Conservation (phyloP, 768 basidiomycete species). For the Suillus cothurnatus region DNA sequence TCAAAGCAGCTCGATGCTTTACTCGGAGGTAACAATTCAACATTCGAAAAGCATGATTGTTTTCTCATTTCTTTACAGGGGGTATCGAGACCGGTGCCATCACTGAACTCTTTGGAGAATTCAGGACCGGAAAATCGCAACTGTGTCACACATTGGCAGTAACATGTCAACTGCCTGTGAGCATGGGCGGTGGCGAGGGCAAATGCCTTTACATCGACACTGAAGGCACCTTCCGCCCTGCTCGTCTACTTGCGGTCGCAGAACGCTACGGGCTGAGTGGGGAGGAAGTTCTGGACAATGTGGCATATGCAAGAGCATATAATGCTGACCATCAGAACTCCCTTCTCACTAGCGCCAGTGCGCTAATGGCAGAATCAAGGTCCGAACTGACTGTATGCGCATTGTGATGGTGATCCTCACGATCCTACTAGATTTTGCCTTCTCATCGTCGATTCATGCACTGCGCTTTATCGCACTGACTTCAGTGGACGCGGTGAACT, state of each 20-base stretch:
- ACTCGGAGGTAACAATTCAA: constrained; percentile 68
- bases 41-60: neutral
- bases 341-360: constrained; percentile 88
- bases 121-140: constrained; percentile 97
- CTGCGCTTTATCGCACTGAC: constrained; percentile 93
- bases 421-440: constrained; percentile 77
- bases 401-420: constrained; percentile 2
- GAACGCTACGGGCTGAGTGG: constrained; percentile 97
- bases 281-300: constrained; percentile 97
- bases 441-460: constrained; percentile 95
- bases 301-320: constrained; percentile 97
- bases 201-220: constrained; percentile 99
- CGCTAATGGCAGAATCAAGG: constrained; percentile 99
- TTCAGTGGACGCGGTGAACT: constrained; percentile 95
- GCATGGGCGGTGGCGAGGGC: constrained; percentile 98
- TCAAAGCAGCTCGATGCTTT: constrained; percentile 95
- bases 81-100: constrained; percentile 99
- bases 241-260: constrained; percentile 90
- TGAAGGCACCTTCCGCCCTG: constrained; percentile 98
- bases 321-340: constrained; percentile 97
- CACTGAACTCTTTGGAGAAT: constrained; percentile 98
- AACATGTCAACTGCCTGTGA: constrained; percentile 95
- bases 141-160: constrained; percentile 98
- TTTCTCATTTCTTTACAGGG: constrained; percentile 45
- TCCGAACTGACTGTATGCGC: constrained; percentile 37